Base-by-base conservation (phyloP, 768 basidiomycete species). In the Hericium erinaceus region DNA sequence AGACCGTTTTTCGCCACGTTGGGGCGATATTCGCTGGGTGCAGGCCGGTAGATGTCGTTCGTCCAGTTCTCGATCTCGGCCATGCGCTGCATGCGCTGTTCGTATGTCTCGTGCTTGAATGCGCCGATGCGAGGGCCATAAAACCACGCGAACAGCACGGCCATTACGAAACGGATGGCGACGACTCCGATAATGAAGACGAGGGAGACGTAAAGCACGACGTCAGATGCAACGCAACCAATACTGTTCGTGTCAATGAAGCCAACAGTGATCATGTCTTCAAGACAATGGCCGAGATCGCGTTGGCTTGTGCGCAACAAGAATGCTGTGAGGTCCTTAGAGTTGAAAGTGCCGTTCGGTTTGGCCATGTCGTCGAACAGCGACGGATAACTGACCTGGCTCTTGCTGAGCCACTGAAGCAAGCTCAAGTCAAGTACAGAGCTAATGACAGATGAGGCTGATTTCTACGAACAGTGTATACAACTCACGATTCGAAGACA, bases 161-260 rank as follows among this genome's bases (percentile, higher is more conserved):
- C 97, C 93, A 98, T 95, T 64, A 81, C 76, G 74, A 98, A 99
- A 39, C 93, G 90, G 69, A 97, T 93, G 55, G 82, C 79, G 61
- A 98, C 95, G 60, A 98, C 95, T 59, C 95, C 95, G 61, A 95
- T 87, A 69, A 99, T 98, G 80, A 98, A 97, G 63, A 93, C 81
- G 65, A 98, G 85, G 50, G 95, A 98, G 57, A 95, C 78, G 70
- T 93, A 95, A 58, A 98, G 87, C 39, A 98, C 93, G 62, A 99
- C 88, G 58, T 86, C 78, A 7, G 95, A 97, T 7, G 95, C 95
- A 58, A 98, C 91, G 65, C 97, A 99, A 20, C 97, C 97, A 63
- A 98, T 95, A 56, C 84, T 87, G 66, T 86, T 87, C 57, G 90
- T 91, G 73, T 98, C 95, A 68, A 99, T 87, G 74, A 90, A 97